Evolutionary conservation across 2,329 filamentous ascomycete species (phyloP).

Genomic region (Colletotrichum cordylinicola): DNA sequence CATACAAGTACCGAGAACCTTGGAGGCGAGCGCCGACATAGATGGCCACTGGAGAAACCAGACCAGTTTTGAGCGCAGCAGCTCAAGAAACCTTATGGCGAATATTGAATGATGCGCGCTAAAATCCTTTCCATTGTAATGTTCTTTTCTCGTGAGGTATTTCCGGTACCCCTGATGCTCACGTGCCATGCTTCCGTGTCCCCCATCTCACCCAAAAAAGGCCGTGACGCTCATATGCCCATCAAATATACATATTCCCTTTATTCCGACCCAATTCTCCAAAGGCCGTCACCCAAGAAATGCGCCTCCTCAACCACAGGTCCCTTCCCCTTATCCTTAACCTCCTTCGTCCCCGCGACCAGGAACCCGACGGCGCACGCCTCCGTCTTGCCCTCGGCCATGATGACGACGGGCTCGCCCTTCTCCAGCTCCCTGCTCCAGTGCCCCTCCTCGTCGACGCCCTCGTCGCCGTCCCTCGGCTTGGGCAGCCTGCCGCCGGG

Average conservation of each 20-base stretch:
- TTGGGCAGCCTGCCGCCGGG: constrained; percentile 80
- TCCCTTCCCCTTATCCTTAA: constrained; percentile 93
- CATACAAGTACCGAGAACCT: not conserved
- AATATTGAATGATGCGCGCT: not conserved
- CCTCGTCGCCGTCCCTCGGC: constrained; percentile 46
- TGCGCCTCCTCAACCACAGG: constrained; percentile 93
- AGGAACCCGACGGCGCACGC: constrained; percentile 87
- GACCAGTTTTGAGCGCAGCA: not conserved
- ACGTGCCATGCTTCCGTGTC: not conserved
- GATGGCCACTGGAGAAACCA: not conserved
- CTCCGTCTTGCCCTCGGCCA: constrained; percentile 92
- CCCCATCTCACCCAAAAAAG: not conserved
- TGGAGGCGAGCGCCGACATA: not conserved
- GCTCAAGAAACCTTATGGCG: not conserved
- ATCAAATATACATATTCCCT: not conserved
- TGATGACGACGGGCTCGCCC: constrained; percentile 86
- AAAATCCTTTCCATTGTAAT: not conserved
- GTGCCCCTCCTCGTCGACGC: constrained; percentile 54
- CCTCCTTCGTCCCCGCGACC: constrained; percentile 86
- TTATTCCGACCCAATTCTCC: constrained; percentile 70
- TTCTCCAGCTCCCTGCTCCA: constrained; percentile 74
- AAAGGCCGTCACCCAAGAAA: constrained; percentile 92
- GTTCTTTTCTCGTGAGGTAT: not conserved
- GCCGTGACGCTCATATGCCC: not conserved
- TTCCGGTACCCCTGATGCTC: not conserved